phyloP scores from a whole-genome alignment of 768 basidiomycete genomes.

The Leucosporidium yakuticum region DNA sequence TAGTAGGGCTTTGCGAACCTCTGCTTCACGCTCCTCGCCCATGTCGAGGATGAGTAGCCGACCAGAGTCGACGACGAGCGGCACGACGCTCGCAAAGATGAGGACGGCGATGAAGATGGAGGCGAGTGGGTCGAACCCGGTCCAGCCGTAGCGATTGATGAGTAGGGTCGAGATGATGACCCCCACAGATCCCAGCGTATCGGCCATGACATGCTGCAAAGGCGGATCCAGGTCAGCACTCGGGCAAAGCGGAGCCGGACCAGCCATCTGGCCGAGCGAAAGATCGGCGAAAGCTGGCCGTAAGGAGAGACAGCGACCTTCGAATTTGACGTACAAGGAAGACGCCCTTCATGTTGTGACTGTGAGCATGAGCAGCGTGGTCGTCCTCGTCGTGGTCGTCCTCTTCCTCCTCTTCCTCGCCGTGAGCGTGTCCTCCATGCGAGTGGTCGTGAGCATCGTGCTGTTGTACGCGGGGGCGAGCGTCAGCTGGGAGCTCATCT shows the following conservation, averaged over 20 bases:
- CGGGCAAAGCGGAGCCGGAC: neutral
- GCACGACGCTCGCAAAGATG: slow-evolving; percentile 91
- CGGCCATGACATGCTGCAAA: slow-evolving; percentile 80
- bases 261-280: neutral
- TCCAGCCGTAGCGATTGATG: slow-evolving; percentile 96
- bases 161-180: slow-evolving; percentile 95
- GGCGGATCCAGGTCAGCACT: neutral
- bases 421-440: slow-evolving; percentile 34
- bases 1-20: slow-evolving; percentile 45
- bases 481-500: neutral
- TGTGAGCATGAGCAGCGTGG: slow-evolving; percentile 55
- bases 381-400: slow-evolving; percentile 26
- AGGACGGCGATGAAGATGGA: slow-evolving; percentile 91
- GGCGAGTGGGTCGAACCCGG: slow-evolving; percentile 96
- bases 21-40: slow-evolving; percentile 48
- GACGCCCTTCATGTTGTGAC: slow-evolving; percentile 96
- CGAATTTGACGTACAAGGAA: slow-evolving; percentile 49
- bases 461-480: neutral
- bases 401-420: slow-evolving; percentile 15
- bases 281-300: neutral
- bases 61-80: slow-evolving; percentile 89
- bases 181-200: slow-evolving; percentile 93
- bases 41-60: slow-evolving; percentile 80
- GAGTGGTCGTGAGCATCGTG: slow-evolving; percentile 42
- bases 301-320: too few species aligned